Conservation (phyloP, 2,329 filamentous ascomycete genomes). For the Diaporthe sp. region DNA sequence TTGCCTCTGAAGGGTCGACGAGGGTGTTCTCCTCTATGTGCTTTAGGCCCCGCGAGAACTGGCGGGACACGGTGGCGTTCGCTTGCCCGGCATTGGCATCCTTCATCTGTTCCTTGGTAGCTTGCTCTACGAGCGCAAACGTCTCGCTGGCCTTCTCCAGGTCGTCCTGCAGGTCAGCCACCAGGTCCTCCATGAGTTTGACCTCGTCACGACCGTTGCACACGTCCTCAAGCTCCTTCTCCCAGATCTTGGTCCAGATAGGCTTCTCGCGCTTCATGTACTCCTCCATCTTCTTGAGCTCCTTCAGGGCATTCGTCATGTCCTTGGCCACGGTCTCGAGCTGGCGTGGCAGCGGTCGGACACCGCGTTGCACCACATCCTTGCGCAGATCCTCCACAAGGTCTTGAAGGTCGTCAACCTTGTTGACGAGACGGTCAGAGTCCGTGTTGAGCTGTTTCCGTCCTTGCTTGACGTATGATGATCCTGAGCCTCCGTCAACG, state of each 20-base stretch:
- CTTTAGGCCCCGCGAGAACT: slow-evolving; percentile 69
- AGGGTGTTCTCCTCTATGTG: slow-evolving; percentile 62
- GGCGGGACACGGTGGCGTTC: slow-evolving; percentile 57
- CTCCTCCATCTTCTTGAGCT: slow-evolving; percentile 94
- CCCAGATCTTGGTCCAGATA: slow-evolving; percentile 99
- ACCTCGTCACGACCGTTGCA: slow-evolving; percentile 96
- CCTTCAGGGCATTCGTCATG: slow-evolving; percentile 83
- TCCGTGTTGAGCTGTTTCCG: slow-evolving; percentile 90
- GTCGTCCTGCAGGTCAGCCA: slow-evolving; percentile 92
- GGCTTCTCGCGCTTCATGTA: slow-evolving; percentile 94
- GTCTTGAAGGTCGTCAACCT: slow-evolving; percentile 98
- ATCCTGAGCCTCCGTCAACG: slow-evolving; percentile 83
- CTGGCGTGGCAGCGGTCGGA: slow-evolving; percentile 90
- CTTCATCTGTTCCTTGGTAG: slow-evolving; percentile 97
- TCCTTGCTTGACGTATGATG: slow-evolving; percentile 85
- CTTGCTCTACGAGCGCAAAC: slow-evolving; percentile 95
- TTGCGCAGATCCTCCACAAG: slow-evolving; percentile 96
- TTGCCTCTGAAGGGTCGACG: slow-evolving; percentile 82
- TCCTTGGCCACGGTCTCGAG: slow-evolving; percentile 92
- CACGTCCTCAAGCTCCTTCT: slow-evolving; percentile 95
- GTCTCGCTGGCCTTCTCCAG: slow-evolving; percentile 95
- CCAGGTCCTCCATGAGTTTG: slow-evolving; percentile 95
- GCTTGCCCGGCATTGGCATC: slow-evolving; percentile 71
- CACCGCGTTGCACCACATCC: slow-evolving; percentile 93
- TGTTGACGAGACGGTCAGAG: slow-evolving; percentile 89